Conservation (phyloP, 805 yeast genomes). For the Teunomyces aglyptinius region DNA sequence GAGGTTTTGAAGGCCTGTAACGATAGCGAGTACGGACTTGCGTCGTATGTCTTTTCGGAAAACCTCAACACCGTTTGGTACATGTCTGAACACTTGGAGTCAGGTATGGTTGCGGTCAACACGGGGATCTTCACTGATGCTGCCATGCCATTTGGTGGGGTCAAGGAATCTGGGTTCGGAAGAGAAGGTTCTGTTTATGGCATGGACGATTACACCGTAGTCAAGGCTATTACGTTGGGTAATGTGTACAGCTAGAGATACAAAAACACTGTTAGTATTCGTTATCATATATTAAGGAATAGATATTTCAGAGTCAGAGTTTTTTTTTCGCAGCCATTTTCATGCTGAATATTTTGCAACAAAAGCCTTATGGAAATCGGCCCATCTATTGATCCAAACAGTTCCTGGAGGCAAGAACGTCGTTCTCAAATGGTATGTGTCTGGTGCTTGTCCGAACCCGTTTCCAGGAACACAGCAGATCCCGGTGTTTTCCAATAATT, state of each 20-base stretch:
- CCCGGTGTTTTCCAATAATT: constrained; percentile 82
- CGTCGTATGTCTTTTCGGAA: constrained; percentile 57
- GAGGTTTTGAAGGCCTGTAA: constrained; percentile 56
- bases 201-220: constrained; percentile 55
- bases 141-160: constrained; percentile 59
- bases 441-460: constrained; percentile 92
- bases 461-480: constrained; percentile 97
- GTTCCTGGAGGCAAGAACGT: constrained; percentile 95
- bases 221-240: constrained; percentile 53
- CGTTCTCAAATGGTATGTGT: constrained; percentile 91
- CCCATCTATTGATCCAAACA: constrained; percentile 83
- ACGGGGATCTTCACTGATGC: constrained; percentile 57
- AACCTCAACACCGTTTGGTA: constrained; percentile 49
- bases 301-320: neutral
- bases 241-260: constrained; percentile 23
- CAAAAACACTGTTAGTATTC: neutral
- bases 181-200: constrained; percentile 67
- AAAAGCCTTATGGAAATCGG: constrained; percentile 72
- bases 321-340: neutral
- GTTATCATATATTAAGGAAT: neutral
- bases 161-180: constrained; percentile 67
- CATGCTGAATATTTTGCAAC: constrained; percentile 46
- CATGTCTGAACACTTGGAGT: constrained; percentile 55
- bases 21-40: constrained; percentile 55
- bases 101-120: constrained; percentile 67